Percentiles rank a stretch among this genome's conserved stretches.
Conservation (phyloP, 495 filamentous ascomycete species). For the Cercophora scortea region DNA sequence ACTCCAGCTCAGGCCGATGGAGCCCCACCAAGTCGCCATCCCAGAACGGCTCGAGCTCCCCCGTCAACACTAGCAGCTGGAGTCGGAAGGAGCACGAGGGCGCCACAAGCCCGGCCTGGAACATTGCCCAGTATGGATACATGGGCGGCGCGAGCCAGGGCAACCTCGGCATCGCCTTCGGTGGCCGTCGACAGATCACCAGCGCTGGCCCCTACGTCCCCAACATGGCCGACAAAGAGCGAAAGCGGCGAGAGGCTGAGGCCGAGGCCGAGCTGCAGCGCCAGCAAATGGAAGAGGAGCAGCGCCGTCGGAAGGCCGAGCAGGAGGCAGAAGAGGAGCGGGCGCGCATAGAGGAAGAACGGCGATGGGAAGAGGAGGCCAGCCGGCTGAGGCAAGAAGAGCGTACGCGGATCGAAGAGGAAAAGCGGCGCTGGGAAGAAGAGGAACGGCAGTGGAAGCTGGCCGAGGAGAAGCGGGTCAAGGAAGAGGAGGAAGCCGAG, state of each 20-base stretch:
- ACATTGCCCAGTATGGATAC: conserved; percentile 97
- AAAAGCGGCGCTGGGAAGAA: conserved; percentile 76
- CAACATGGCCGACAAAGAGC: conserved; percentile 52
- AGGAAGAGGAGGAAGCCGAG: conserved; percentile 68
- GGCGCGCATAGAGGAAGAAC: conserved; percentile 61
- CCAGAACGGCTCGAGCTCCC: conserved; percentile 27
- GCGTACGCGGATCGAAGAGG: conserved; percentile 58
- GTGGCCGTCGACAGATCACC: conserved; percentile 87
- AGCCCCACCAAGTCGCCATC: conserved; percentile 55
- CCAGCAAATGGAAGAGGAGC: conserved; percentile 57
- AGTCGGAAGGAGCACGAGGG: conserved; percentile 76
- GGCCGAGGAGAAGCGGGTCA: conserved; percentile 67
- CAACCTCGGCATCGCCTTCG: conserved; percentile 89
- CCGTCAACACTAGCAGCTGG: conserved; percentile 70
- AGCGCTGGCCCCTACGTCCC: conserved; percentile 71
- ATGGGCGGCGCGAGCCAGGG: conserved; percentile 97
- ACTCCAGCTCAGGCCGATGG: conserved; percentile 44
- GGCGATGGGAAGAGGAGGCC: conserved; percentile 74
- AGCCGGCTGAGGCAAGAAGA: conserved; percentile 60
- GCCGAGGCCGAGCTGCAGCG: conserved; percentile 51
- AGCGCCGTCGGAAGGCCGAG: conserved; percentile 51
- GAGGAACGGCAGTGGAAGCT: conserved; percentile 75
- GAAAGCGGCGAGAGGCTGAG: conserved; percentile 42
- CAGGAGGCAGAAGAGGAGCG: conserved; percentile 64
- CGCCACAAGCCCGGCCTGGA: conserved; percentile 85